Evolutionary conservation across 371 early-diverging fungal species (phyloP).

Genomic region (Mortierella sp.): DNA sequence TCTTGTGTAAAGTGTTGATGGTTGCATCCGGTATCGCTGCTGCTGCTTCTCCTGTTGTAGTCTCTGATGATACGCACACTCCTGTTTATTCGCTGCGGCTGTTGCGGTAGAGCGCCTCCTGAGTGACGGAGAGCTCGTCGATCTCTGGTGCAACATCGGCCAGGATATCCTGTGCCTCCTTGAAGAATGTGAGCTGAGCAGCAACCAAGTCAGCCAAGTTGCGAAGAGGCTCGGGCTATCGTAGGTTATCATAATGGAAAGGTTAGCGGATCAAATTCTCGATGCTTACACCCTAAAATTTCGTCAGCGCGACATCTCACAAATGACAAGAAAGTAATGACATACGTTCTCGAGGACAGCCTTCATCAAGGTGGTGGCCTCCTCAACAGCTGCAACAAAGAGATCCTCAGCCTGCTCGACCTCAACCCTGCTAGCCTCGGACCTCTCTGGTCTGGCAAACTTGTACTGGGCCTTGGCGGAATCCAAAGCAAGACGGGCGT

Average conservation of each 20-base stretch:
- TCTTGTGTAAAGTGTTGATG: no score
- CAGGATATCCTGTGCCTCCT: slow-evolving; percentile 84
- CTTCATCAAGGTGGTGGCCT: slow-evolving; percentile 93
- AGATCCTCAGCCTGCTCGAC: slow-evolving; percentile 94
- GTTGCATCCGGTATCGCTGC: background rate
- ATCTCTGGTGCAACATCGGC: slow-evolving; percentile 90
- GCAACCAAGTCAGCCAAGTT: slow-evolving; percentile 87
- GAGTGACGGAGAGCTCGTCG: slow-evolving; percentile 92
- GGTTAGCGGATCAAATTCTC: background rate
- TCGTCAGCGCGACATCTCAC: background rate
- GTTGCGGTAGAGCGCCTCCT: slow-evolving; percentile 87
- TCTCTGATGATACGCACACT: no score
- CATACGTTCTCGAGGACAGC: slow-evolving; percentile 86
- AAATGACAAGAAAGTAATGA: background rate
- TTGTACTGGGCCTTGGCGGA: slow-evolving; percentile 85
- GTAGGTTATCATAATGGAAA: background rate
- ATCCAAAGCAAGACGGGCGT: slow-evolving; percentile 87
- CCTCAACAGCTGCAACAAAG: slow-evolving; percentile 93
- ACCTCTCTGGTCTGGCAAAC: slow-evolving; percentile 74
- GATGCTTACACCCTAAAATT: background rate
- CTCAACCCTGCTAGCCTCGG: slow-evolving; percentile 81
- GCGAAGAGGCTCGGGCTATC: slow-evolving; percentile 88
- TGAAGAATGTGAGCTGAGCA: slow-evolving; percentile 90
- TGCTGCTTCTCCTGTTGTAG: background rate
- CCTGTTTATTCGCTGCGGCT: slow-evolving; percentile 62